phyloP scores from a whole-genome alignment of 1,284 basidiomycete genomes.

The Papiliotrema nemorosa region DNA sequence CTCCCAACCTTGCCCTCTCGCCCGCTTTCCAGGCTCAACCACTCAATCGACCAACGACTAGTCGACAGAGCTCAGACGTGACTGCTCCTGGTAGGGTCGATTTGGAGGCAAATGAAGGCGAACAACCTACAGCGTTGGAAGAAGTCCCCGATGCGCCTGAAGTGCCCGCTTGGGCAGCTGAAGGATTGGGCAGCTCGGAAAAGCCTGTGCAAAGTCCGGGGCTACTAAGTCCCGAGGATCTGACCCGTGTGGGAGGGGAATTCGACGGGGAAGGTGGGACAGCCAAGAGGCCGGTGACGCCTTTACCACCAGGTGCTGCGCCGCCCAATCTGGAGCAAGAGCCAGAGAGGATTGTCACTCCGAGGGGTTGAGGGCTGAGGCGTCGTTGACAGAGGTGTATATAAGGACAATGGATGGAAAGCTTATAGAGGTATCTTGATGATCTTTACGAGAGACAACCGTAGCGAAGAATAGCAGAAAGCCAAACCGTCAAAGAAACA shows the following conservation, averaged over 20 bases:
- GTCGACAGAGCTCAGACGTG: not conserved
- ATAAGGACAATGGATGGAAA: not conserved
- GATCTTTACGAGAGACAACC: not conserved
- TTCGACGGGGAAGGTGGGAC: not conserved
- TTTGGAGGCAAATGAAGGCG: not conserved
- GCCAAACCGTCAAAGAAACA: not conserved
- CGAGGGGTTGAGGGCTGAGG: not conserved
- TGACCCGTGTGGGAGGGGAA: not conserved
- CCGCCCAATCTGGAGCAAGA: slow-evolving; percentile 20
- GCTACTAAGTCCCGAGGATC: not conserved
- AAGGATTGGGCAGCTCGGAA: slow-evolving; percentile 15
- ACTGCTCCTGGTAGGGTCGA: not conserved
- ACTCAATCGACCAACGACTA: slow-evolving; percentile 2
- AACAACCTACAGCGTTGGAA: not conserved
- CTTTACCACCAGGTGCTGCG: slow-evolving; percentile 32
- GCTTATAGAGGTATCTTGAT: not conserved
- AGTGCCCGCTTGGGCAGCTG: slow-evolving; percentile 21
- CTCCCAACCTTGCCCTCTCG: not conserved
- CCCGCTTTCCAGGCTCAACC: slow-evolving; percentile 1
- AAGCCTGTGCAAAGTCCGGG: not conserved
- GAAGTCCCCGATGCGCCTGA: not conserved
- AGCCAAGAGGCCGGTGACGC: slow-evolving; percentile 7
- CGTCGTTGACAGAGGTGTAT: not conserved
- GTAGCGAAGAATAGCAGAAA: no score
- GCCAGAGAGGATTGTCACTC: slow-evolving; percentile 18